Conservation (phyloP, 139 green algal genomes). For the Tetraselmis striata region DNA sequence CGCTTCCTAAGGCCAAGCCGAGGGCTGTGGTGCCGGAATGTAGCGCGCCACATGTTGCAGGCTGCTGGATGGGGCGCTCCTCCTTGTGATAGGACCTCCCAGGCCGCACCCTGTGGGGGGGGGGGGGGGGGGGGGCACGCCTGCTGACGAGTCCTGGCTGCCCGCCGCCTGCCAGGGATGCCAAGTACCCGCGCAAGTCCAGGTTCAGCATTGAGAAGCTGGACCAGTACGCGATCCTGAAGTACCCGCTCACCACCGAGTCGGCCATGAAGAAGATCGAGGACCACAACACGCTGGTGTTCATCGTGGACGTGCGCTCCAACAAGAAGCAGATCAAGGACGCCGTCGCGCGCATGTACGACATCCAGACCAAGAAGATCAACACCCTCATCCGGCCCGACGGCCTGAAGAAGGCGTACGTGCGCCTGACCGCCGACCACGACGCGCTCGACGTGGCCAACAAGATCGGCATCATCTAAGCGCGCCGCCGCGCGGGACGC, state of each 20-base stretch:
- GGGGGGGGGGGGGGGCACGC: no score
- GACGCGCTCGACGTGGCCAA: conserved; percentile 99
- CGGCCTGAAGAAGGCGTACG: conserved; percentile 98
- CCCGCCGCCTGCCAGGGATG: conserved; percentile 34
- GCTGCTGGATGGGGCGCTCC: no score
- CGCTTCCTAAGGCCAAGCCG: no score
- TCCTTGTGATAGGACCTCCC: no score
- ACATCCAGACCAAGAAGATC: conserved; percentile 96
- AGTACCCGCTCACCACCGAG: conserved; percentile 97
- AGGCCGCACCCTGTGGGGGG: no score
- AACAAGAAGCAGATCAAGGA: conserved; percentile 93
- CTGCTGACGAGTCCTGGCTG: no score
- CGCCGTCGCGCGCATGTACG: conserved; percentile 89
- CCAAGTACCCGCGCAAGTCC: conserved; percentile 69
- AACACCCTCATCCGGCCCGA: conserved; percentile 98
- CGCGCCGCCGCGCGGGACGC: no score
- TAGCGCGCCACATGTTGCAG: no score
- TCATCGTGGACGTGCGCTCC: conserved; percentile 84
- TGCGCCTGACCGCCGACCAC: conserved; percentile 89
- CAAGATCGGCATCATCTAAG: conserved; percentile 99
- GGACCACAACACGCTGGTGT: conserved; percentile 99
- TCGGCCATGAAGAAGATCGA: conserved; percentile 99
- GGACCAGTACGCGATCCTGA: conserved; percentile 83
- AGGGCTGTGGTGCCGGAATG: no score
- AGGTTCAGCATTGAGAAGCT: conserved; percentile 46